Conservation (phyloP, 2,329 filamentous ascomycete species). For the Xylaria sp. region DNA sequence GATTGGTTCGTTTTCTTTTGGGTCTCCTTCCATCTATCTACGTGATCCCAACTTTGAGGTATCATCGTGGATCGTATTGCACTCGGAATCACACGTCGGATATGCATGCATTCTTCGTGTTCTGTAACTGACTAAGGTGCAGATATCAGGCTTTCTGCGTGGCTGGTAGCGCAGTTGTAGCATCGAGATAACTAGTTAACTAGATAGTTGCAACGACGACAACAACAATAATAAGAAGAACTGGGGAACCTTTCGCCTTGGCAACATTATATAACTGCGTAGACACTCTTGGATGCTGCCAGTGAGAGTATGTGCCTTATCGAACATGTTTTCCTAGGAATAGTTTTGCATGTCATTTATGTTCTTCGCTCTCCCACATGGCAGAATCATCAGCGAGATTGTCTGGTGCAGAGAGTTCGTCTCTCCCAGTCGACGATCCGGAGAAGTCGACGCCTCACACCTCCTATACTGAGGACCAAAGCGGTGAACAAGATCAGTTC, state of each 20-base stretch:
- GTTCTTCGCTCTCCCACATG: conserved; percentile 11
- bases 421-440: not conserved
- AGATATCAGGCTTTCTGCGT: not conserved
- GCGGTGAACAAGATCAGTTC: conserved; percentile 5
- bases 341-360: not conserved
- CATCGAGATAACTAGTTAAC: not conserved
- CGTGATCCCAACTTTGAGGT: no score
- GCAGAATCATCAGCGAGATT: not conserved
- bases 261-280: conserved; percentile 8
- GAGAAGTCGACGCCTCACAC: not conserved
- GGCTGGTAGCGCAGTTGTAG: not conserved
- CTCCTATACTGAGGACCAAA: conserved; percentile 2
- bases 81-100: not conserved
- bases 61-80: not conserved
- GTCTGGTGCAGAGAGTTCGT: not conserved
- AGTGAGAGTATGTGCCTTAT: not conserved
- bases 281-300: not conserved
- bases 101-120: not conserved
- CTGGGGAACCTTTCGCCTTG: not conserved
- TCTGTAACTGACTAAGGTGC: not conserved
- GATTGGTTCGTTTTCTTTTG: conserved; percentile 16
- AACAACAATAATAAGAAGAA: conserved; percentile 1
- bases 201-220: not conserved
- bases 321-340: not conserved
- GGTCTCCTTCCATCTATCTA: not conserved